These are phyloP conservation scores for Citrus reticulata DNA, from an alignment of 345 rosid genomes.

Conservation along the genomic window DNA sequence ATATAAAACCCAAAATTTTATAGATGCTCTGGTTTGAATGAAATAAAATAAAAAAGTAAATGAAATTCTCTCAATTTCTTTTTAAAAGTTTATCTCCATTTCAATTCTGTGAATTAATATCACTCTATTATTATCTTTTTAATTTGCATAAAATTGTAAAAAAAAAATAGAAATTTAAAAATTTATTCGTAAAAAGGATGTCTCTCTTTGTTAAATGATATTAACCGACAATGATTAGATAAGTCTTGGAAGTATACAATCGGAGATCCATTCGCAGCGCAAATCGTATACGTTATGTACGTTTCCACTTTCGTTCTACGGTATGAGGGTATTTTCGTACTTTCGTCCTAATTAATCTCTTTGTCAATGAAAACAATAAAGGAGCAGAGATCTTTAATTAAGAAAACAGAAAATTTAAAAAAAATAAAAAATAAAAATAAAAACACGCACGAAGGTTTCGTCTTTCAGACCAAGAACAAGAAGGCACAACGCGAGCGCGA, in stretches of 20 bases:
- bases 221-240: neutral
- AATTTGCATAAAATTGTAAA: neutral
- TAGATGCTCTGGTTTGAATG: no score
- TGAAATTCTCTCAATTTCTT: neutral
- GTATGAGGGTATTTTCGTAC: conserved; percentile 4
- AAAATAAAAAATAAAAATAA: conserved; percentile 1
- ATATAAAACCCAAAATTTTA: no score
- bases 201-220: no score
- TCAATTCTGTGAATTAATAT: neutral
- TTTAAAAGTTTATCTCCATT: no score
- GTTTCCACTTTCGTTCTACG: neutral
- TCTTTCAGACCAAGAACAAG: conserved; percentile 46
- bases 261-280: neutral
- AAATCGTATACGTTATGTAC: neutral
- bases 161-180: neutral
- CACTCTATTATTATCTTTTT: neutral
- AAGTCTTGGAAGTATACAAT: neutral
- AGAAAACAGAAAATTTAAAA: neutral
- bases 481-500: conserved; percentile 25
- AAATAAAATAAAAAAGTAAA: no score
- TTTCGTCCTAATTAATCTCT: neutral
- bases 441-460: conserved; percentile 42
- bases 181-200: no score
- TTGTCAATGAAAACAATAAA: neutral
- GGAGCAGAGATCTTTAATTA: neutral